A percentile compares a stretch with the other conserved stretches of the same genome.
phyloP scores from a whole-genome alignment of 2,329 filamentous ascomycete species.

The Fusarium sp. region DNA sequence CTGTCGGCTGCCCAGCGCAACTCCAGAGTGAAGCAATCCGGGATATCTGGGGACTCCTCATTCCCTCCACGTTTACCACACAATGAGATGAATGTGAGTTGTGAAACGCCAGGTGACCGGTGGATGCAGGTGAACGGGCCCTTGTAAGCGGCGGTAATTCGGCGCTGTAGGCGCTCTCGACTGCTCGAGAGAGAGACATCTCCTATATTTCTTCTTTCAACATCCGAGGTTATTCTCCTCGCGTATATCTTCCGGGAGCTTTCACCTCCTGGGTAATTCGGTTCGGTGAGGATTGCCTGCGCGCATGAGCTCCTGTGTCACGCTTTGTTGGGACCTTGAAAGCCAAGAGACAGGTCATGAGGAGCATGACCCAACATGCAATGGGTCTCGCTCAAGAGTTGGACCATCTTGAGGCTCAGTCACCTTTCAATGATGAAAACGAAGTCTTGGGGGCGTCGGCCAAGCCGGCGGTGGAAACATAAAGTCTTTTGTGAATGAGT shows the following conservation, averaged over 20 bases:
- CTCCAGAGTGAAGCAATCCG: conserved; percentile 22
- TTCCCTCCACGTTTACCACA: conserved; percentile 17
- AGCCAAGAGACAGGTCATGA: conserved; percentile 19
- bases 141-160: conserved; percentile 31
- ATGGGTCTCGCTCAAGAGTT: conserved; percentile 13
- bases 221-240: conserved; percentile 15
- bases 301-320: not conserved
- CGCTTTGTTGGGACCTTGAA: not conserved
- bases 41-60: conserved; percentile 37
- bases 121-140: conserved; percentile 32
- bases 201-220: conserved; percentile 30
- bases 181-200: conserved; percentile 12
- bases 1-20: not conserved
- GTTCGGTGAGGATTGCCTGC: conserved; percentile 12
- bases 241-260: conserved; percentile 13
- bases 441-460: conserved; percentile 2
- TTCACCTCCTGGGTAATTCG: not conserved
- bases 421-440: conserved; percentile 12
- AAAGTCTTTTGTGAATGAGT: conserved; percentile 16
- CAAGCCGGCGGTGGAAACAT: conserved; percentile 17
- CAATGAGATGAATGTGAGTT: conserved; percentile 22
- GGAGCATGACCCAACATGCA: conserved; percentile 8
- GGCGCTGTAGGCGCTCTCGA: conserved; percentile 18
- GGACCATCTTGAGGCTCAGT: not conserved
- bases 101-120: conserved; percentile 32